Base-by-base conservation (phyloP, 2,329 filamentous ascomycete species). In the Claviceps monticola region DNA sequence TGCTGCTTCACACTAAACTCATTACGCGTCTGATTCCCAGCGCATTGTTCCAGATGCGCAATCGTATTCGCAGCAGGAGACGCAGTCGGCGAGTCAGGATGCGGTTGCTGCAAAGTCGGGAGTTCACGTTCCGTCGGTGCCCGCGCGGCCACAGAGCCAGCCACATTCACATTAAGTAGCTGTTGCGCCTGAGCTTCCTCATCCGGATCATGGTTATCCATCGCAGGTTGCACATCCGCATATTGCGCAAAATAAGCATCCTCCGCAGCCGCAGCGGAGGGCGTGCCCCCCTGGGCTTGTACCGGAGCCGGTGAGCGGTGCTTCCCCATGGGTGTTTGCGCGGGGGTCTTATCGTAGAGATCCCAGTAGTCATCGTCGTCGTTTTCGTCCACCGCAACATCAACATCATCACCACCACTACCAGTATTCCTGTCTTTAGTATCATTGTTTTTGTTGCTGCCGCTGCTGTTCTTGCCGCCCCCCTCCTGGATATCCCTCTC, bases 121-220 rank as follows among this genome's bases (percentile, higher is more conserved):
- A 1, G 9, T 21, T 42, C 41, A 4, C 43, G 13, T 48, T 64
- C 61, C 49, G 60, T 59, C 42, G 29, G 9, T 34, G 9, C 9
- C 29, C 9, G 9, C 49, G 23, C 17, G 50, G 57, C 41, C 54
- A 23, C 54, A 36, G 64, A 57, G 47, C 55, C 62, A n/a, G 58
- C 60, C 3, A 70, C 70, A 6, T 66, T 8, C 29, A 34, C 29
- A 41, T 41, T 65, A 17, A 67, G 56, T 52, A 64, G 59, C 37
- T 64, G 60, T 45, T 64, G 59, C 49, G 56, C 56, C 46, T 58
- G 58, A 2, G 60, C 69, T 52, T 73, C 82, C 67, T 88, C 85
- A 59, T 88, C 84, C n/a, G 86, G 86, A 57, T 90, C 86, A 63
- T 90, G 82, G 52, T 80, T 80, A 65, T 91, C 87, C 73, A 91